Evolutionary conservation across 345 rosid genomes (phyloP), one percentile per base, ranked within the genome.

Genomic region (Populus nigra): DNA sequence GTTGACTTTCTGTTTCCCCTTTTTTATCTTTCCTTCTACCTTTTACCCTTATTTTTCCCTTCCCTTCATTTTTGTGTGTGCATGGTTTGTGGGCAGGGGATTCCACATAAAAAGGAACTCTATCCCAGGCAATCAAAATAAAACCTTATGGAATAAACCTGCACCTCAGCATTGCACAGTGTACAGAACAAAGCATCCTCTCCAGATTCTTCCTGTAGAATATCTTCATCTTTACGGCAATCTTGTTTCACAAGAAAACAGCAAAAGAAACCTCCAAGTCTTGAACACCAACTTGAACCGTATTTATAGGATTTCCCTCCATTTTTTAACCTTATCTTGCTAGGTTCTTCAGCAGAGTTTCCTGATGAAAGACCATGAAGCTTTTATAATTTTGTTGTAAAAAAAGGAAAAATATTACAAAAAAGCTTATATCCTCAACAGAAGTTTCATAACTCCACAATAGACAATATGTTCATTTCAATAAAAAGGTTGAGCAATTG

Each of bases 131-230:
- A 77, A 43, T 7, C 20, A 38, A 68, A 73, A 68, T 20, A 59
- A 74, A 41, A 8, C 29, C 23, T 38, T 55, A 22, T 20, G 41
- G 23, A 68, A 73, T 5, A 71, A 69, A 8, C 18, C 7, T 23
- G 35, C 65, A 93, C 97, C 92, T 91, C 98, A 25, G 96, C 97
- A 86, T 93, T 91, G 88, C 99, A 93, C 83, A 95, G 81, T 59
- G 97, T 90, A 86, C 99, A 95, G 86, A 93, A 92, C 61, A 93
- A 50, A 76, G 91, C 92, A 25, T 93, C 98, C 80, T 90, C 97
- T 67, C 85, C 88, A n/a, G 84, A 76, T 74, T 82, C 86, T 77
- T 87, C 84, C 72, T 74, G 89, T 6, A 83, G 65, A 50, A 78
- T 66, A 77, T 85, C 88, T 43, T 79, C 88, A 81, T 91, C 96